Conservation (phyloP, 192 early-diverging fungal genomes). For the Lobosporangium transversale region DNA sequence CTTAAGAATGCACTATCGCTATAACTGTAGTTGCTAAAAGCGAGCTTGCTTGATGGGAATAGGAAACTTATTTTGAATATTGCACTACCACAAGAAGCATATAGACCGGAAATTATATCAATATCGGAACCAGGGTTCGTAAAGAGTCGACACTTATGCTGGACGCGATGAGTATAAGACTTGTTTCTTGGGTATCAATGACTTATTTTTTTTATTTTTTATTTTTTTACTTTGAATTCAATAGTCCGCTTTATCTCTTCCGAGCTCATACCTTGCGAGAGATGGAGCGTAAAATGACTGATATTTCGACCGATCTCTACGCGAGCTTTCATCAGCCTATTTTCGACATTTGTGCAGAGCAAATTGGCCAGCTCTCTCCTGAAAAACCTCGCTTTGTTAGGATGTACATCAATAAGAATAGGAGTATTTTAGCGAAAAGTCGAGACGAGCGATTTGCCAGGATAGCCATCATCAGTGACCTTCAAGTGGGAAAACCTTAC, state of each 20-base stretch:
- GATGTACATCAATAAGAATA: constrained; percentile 47
- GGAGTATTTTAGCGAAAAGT: constrained; percentile 43
- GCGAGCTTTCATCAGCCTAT: constrained; percentile 40
- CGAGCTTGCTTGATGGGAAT: neutral
- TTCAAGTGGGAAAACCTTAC: constrained; percentile 33
- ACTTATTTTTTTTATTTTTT: constrained; percentile 4
- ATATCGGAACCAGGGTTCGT: constrained; percentile 35
- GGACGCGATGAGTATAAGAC: too few relatives aligned
- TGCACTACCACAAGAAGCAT: constrained; percentile 29
- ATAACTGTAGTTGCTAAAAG: too few relatives aligned
- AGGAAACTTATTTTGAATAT: constrained; percentile 17
- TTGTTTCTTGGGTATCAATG: too few relatives aligned
- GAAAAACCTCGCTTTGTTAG: constrained; percentile 33
- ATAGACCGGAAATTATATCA: constrained; percentile 31
- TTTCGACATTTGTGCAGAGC: constrained; percentile 23
- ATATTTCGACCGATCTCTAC: constrained; percentile 45
- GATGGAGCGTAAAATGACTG: constrained; percentile 53
- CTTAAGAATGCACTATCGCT: too few relatives aligned
- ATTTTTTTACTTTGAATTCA: neutral
- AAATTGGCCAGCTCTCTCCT: constrained; percentile 34
- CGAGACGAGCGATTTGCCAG: constrained; percentile 44
- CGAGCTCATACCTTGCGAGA: constrained; percentile 43
- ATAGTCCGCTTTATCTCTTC: constrained; percentile 41
- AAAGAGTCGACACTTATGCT: too few relatives aligned
- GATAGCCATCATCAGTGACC: constrained; percentile 40